Evolutionary conservation across 441 rosid genomes (phyloP).

Genomic region (Kokia cookei): DNA sequence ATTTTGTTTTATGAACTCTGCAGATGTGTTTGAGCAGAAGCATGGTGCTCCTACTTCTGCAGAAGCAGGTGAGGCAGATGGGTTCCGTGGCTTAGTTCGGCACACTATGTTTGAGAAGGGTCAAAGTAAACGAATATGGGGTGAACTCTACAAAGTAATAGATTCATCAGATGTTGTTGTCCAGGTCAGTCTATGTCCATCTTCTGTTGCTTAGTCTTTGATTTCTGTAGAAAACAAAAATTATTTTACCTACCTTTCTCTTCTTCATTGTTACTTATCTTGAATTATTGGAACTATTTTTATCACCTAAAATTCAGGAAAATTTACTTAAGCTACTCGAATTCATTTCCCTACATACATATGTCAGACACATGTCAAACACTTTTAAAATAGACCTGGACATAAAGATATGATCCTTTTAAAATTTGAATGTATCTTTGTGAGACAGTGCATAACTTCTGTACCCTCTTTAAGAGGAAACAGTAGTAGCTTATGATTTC

Average conservation of each 20-base stretch:
- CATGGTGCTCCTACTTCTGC: constrained; percentile 30
- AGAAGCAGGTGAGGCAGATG: constrained; percentile 64
- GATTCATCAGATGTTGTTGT: constrained; percentile 96
- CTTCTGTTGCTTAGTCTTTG: background rate
- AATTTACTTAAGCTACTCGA: background rate
- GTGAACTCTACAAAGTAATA: constrained; percentile 94
- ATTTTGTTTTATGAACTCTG: constrained; percentile 7
- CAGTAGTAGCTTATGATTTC: background rate
- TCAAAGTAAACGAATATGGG: constrained; percentile 97
- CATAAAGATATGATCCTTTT: background rate
- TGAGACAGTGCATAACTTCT: background rate
- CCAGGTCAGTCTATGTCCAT: constrained; percentile 45
- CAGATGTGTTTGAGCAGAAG: constrained; percentile 72
- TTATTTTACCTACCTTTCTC: background rate
- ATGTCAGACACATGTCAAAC: background rate
- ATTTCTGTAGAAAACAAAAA: background rate
- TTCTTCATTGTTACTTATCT: background rate
- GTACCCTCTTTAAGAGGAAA: background rate
- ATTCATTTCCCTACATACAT: background rate
- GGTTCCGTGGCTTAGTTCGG: constrained; percentile 82
- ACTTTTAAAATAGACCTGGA: background rate
- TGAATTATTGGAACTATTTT: background rate
- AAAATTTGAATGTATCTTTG: background rate
- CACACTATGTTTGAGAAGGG: constrained; percentile 98
- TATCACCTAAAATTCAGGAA: background rate